Evolutionary conservation across 306 rosid species (phyloP).

Genomic region (Casuarina equisetifolia): DNA sequence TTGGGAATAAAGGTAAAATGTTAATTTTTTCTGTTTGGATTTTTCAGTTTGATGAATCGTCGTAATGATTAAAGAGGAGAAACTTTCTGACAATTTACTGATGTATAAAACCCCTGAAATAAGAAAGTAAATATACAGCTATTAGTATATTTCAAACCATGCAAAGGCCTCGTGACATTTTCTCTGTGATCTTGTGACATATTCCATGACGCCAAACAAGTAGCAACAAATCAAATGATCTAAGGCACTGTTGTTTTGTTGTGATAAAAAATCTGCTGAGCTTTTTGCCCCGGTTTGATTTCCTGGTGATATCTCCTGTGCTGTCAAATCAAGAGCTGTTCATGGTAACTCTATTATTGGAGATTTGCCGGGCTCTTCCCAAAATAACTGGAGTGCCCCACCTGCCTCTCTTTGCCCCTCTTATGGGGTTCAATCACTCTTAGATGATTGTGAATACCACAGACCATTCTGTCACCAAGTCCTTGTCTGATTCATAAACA

Average conservation of each 20-base stretch:
- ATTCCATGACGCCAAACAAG: conserved; percentile 24
- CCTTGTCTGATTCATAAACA: conserved; percentile 58
- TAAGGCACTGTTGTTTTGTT: conserved; percentile 29
- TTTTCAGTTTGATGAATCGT: too few relatives aligned
- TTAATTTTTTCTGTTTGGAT: too few relatives aligned
- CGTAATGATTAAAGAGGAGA: too few relatives aligned
- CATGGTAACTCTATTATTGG: conserved; percentile 64
- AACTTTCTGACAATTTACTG: too few relatives aligned
- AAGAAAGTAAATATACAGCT: too few relatives aligned
- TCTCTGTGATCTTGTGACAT: background rate
- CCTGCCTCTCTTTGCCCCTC: conserved; percentile 62
- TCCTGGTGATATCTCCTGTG: conserved; percentile 36
- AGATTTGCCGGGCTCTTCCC: conserved; percentile 34
- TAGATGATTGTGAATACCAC: conserved; percentile 69
- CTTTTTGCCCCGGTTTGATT: conserved; percentile 25
- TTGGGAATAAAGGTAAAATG: too few relatives aligned
- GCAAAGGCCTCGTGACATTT: too few relatives aligned
- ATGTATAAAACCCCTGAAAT: too few relatives aligned
- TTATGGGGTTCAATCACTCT: conserved; percentile 77
- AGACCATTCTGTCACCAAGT: conserved; percentile 63
- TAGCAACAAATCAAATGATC: conserved; percentile 34
- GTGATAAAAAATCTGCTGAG: conserved; percentile 8
- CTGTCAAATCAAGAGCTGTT: conserved; percentile 57
- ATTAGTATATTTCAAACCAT: too few relatives aligned
- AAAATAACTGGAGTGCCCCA: conserved; percentile 45